Evolutionary conservation across 176 grass and related monocot genomes (phyloP).

Genomic region (Pharus latifolius): DNA sequence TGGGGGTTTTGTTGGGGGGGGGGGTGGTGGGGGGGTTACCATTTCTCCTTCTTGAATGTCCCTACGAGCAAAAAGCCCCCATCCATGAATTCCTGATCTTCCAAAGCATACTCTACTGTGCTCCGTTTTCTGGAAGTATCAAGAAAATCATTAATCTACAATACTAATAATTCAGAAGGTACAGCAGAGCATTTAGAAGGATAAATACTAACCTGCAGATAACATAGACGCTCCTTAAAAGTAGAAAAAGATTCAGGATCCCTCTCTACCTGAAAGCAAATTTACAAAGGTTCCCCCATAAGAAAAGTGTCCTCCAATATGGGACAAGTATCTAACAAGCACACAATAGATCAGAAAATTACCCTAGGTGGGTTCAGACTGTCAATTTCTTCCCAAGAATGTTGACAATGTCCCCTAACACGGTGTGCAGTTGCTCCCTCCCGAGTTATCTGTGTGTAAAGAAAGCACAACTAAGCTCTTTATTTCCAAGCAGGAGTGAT

Average conservation of each 20-base stretch:
- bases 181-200: neutral
- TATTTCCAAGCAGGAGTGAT: neutral
- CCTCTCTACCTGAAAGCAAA: conserved; percentile 59
- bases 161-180: neutral
- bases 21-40: conserved; percentile 21
- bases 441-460: conserved; percentile 49
- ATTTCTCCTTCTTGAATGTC: conserved; percentile 99
- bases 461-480: neutral
- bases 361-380: conserved; percentile 75
- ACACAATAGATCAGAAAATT: conserved; percentile 22
- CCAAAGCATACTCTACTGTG: conserved; percentile 96
- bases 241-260: conserved; percentile 87
- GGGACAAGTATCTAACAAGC: neutral
- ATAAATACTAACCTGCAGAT: conserved; percentile 66
- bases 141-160: conserved; percentile 21
- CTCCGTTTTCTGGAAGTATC: conserved; percentile 66
- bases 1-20: no score
- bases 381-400: conserved; percentile 57
- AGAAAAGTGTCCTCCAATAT: neutral
- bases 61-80: conserved; percentile 87
- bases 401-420: conserved; percentile 59
- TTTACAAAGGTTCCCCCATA: conserved; percentile 19
- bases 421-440: conserved; percentile 67
- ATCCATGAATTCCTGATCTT: conserved; percentile 97
- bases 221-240: conserved; percentile 79